Evolutionary conservation across 148 eudicot species (phyloP).

Genomic region (Fagopyrum homotropicum): DNA sequence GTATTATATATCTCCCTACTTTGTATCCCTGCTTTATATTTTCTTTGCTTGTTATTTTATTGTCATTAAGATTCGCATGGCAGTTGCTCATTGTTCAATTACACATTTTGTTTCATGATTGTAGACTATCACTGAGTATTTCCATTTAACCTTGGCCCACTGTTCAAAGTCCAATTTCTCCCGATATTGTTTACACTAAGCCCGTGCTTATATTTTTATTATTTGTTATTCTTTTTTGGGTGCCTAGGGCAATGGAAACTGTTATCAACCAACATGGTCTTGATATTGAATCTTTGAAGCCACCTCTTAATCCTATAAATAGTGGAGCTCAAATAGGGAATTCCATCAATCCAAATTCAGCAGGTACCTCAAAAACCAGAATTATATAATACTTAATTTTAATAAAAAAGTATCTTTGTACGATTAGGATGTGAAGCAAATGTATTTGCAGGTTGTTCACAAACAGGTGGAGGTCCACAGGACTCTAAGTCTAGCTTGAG

Average conservation of each 20-base stretch:
- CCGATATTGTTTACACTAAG: background rate
- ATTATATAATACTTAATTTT: constrained; percentile 1
- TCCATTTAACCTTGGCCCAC: background rate
- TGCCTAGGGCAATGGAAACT: constrained; percentile 92
- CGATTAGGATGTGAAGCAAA: constrained; percentile 2
- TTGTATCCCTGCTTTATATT: background rate
- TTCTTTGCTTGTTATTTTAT: background rate
- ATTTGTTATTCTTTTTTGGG: background rate
- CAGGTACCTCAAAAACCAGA: constrained; percentile 35
- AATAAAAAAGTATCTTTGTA: background rate
- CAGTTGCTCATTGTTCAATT: background rate
- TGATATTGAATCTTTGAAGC: constrained; percentile 73
- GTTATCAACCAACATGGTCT: constrained; percentile 84
- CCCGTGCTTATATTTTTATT: background rate
- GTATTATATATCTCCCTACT: background rate
- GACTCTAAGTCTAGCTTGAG: constrained; percentile 41
- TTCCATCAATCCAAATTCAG: constrained; percentile 51
- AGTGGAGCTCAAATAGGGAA: constrained; percentile 60
- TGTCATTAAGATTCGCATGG: background rate
- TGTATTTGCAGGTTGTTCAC: constrained; percentile 49
- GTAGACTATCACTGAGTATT: background rate
- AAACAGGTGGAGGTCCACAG: constrained; percentile 32
- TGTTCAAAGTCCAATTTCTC: background rate
- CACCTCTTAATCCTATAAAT: constrained; percentile 55
- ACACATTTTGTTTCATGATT: background rate